These are phyloP conservation scores for Clonostachys byssicola DNA, from an alignment of 2,329 filamentous ascomycete species.

Conservation along the genomic window DNA sequence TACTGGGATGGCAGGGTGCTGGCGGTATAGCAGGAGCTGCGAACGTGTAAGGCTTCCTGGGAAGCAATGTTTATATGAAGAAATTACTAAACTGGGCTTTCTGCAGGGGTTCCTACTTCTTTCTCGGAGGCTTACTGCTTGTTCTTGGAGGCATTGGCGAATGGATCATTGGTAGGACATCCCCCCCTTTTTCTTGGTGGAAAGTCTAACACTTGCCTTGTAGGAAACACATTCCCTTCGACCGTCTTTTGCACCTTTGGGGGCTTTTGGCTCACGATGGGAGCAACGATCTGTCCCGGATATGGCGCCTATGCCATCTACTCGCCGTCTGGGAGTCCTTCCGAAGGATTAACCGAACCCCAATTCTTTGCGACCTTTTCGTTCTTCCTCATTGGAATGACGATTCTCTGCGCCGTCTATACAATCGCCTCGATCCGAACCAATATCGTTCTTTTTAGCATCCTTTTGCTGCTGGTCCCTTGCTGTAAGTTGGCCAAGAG, in stretches of 20 bases:
- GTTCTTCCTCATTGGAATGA: constrained; percentile 61
- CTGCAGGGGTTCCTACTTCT: constrained; percentile 28
- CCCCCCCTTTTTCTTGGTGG: no score
- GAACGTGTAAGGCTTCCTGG: constrained; percentile 15
- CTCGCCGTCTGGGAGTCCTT: constrained; percentile 16
- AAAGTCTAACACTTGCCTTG: background rate
- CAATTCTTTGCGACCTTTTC: constrained; percentile 44
- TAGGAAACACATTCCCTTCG: constrained; percentile 46
- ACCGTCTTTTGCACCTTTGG: constrained; percentile 45
- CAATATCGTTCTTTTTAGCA: constrained; percentile 58
- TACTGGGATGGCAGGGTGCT: constrained; percentile 21
- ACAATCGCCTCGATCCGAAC: constrained; percentile 61
- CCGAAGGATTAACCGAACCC: constrained; percentile 30
- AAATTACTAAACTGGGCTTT: background rate
- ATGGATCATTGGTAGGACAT: constrained; percentile 34
- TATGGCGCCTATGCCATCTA: constrained; percentile 38
- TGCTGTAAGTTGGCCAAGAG: constrained; percentile 15
- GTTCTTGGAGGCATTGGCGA: constrained; percentile 42
- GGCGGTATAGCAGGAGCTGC: constrained; percentile 19
- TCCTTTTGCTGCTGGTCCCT: constrained; percentile 51
- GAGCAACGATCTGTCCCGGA: constrained; percentile 39
- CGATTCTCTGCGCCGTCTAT: constrained; percentile 55
- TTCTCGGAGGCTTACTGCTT: constrained; percentile 39
- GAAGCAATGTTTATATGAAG: no score
- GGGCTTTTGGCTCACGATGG: constrained; percentile 47